A percentile compares a stretch with the other conserved stretches of the same genome.
phyloP scores from a whole-genome alignment of 768 basidiomycete species.

The Russula sp. region DNA sequence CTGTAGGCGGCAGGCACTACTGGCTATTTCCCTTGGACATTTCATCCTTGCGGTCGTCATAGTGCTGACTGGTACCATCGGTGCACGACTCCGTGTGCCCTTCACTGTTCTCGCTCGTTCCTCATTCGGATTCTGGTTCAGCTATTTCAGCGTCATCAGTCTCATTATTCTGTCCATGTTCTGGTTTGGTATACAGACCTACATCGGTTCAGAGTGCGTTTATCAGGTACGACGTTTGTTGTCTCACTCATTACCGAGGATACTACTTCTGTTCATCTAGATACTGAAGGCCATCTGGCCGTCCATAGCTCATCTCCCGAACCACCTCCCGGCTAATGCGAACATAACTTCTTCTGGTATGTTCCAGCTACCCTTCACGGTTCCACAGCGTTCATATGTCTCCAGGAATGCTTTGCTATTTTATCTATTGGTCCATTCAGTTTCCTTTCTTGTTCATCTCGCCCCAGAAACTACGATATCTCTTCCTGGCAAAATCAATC shows the following conservation, averaged over 20 bases:
- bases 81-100: conserved; percentile 72
- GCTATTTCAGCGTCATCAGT: conserved; percentile 80
- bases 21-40: conserved; percentile 75
- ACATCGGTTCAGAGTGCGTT: conserved; percentile 60
- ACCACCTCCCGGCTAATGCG: conserved; percentile 54
- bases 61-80: conserved; percentile 73
- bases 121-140: conserved; percentile 87
- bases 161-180: conserved; percentile 74
- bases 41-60: conserved; percentile 68
- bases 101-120: conserved; percentile 77
- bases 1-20: conserved; percentile 58
- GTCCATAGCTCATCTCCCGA: conserved; percentile 58
- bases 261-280: conserved; percentile 23
- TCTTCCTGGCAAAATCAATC: conserved; percentile 65
- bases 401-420: conserved; percentile 66
- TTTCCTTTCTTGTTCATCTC: conserved; percentile 73
- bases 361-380: conserved; percentile 18
- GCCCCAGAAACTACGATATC: conserved; percentile 70
- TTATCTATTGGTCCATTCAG: conserved; percentile 75
- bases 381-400: conserved; percentile 2
- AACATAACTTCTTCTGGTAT: conserved; percentile 62
- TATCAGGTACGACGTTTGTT: conserved; percentile 47
- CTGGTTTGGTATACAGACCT: conserved; percentile 75
- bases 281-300: conserved; percentile 87
- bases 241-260: neutral